Percentiles rank a stretch among this genome's conserved stretches.
These are phyloP conservation scores for Heliamphora exappendiculata DNA, from an alignment of 148 eudicot genomes.

Conservation along the genomic window DNA sequence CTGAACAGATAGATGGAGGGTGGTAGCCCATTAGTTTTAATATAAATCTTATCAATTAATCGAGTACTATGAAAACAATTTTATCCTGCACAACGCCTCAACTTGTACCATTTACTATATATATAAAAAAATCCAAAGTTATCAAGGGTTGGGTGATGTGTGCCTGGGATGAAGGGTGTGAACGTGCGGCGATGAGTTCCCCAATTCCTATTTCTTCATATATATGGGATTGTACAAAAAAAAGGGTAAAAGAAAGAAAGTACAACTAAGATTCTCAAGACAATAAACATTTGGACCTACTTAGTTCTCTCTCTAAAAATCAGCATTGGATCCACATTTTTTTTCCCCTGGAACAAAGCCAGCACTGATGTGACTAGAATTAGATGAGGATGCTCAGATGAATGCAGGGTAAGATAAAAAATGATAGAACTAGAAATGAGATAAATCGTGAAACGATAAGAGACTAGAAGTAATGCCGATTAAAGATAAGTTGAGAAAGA, in stretches of 20 bases:
- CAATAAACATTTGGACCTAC: neutral
- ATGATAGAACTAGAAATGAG: too few relatives aligned
- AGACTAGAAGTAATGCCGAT: too few relatives aligned
- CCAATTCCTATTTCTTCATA: neutral
- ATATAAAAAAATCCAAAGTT: neutral
- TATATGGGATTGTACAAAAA: neutral
- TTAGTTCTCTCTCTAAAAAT: too few relatives aligned
- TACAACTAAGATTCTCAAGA: neutral
- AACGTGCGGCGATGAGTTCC: neutral
- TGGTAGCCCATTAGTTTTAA: slow-evolving; percentile 10
- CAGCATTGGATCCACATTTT: too few relatives aligned
- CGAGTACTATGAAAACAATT: neutral
- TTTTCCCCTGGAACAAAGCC: too few relatives aligned
- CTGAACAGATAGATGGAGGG: slow-evolving; percentile 17
- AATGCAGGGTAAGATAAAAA: too few relatives aligned
- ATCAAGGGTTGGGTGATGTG: neutral
- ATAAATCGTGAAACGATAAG: too few relatives aligned
- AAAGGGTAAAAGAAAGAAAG: neutral
- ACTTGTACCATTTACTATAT: neutral
- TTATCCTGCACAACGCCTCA: neutral
- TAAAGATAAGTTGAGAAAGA: too few relatives aligned
- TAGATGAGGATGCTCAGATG: too few relatives aligned
- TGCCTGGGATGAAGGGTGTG: neutral
- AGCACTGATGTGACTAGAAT: too few relatives aligned
- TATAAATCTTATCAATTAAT: neutral